Evolutionary conservation across 805 yeast species (phyloP).

Genomic region (Zygosaccharomyces bailii): DNA sequence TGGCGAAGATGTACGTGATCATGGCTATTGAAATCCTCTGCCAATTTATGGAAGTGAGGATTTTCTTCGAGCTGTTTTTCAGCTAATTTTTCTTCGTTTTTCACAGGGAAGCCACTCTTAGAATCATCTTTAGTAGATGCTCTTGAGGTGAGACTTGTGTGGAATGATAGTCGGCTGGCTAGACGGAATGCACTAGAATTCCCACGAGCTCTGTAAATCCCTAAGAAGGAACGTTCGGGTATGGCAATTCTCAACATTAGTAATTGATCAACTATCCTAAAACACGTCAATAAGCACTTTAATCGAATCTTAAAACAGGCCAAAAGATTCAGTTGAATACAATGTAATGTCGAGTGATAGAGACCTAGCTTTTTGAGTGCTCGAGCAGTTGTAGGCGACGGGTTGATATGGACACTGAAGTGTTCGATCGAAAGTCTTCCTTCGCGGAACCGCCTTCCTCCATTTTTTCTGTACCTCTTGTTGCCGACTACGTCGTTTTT

Average conservation of each 20-base stretch:
- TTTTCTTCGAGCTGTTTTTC: slow-evolving; percentile 19
- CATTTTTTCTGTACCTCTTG: neutral
- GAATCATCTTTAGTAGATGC: neutral
- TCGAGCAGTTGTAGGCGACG: neutral
- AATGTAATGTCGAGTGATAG: no score
- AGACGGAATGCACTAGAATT: neutral
- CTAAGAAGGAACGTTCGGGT: neutral
- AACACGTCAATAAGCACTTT: neutral
- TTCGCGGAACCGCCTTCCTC: neutral
- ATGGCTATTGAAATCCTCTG: slow-evolving; percentile 26
- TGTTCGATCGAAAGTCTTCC: no score
- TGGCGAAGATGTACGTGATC: slow-evolving; percentile 42
- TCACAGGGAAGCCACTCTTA: slow-evolving; percentile 1
- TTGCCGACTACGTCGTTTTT: neutral
- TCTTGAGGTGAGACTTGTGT: neutral
- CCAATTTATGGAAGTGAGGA: slow-evolving; percentile 16
- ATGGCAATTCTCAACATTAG: slow-evolving; percentile 5
- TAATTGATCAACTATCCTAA: neutral
- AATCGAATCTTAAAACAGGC: neutral
- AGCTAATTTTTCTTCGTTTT: slow-evolving; percentile 17
- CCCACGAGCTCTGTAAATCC: neutral
- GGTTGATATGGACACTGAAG: no score
- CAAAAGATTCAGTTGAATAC: no score
- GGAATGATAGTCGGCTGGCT: neutral
- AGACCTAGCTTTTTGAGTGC: neutral